A percentile compares a stretch with the other conserved stretches of the same genome.
These are phyloP conservation scores for Blastobotrys raffinosifermentans DNA, from an alignment of 1,139 yeast genomes.

Conservation along the genomic window DNA sequence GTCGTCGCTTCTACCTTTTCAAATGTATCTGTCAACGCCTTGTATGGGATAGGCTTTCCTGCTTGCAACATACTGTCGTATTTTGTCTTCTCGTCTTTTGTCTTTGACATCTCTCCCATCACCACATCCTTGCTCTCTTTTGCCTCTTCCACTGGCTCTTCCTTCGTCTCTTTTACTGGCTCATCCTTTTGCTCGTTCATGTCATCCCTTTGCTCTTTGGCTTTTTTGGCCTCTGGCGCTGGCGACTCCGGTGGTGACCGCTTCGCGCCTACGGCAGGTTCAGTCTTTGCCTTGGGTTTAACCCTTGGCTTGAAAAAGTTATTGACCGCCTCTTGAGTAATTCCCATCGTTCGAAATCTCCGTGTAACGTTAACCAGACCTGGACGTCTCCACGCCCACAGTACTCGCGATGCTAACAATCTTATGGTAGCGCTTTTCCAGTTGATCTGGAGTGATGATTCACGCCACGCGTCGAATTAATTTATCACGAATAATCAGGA, in stretches of 20 bases:
- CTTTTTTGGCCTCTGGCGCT: constrained; percentile 1
- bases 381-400: too few relatives aligned
- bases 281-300: constrained; percentile 5
- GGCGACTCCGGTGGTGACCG: too few relatives aligned
- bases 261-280: too few relatives aligned
- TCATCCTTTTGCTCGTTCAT: not conserved
- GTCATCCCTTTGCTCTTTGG: not conserved
- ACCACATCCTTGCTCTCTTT: not conserved
- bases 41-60: constrained; percentile 62
- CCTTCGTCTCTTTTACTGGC: not conserved
- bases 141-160: not conserved
- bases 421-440: too few relatives aligned
- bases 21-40: constrained; percentile 61
- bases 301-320: constrained; percentile 6
- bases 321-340: constrained; percentile 6
- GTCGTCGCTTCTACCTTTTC: constrained; percentile 73
- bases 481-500: too few relatives aligned
- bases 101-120: not conserved
- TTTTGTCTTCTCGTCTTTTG: not conserved
- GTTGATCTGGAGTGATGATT: too few relatives aligned
- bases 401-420: too few relatives aligned
- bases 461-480: too few relatives aligned
- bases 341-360: constrained; percentile 3
- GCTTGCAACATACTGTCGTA: constrained; percentile 27
- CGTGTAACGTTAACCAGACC: too few relatives aligned